Percentiles rank a stretch among this genome's conserved stretches.
Conservation (phyloP, 371 early-diverging fungal species). For the Chytridiales sp. region DNA sequence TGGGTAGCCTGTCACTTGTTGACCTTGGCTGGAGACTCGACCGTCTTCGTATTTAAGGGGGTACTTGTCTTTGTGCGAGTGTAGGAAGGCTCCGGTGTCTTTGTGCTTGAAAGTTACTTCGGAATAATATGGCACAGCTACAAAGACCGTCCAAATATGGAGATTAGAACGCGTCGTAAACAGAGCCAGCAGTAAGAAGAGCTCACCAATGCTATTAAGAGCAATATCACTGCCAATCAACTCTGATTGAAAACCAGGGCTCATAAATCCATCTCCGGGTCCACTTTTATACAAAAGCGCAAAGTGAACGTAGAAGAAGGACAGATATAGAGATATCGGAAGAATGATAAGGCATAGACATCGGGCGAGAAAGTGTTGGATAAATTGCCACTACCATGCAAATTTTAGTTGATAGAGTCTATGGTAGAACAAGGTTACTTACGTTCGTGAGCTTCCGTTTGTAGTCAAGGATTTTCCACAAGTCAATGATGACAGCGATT, state of each 20-base stretch:
- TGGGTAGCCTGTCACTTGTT: slow-evolving; percentile 91
- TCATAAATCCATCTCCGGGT: slow-evolving; percentile 91
- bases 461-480: slow-evolving; percentile 89
- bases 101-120: slow-evolving; percentile 77
- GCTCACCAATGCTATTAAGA: slow-evolving; percentile 31
- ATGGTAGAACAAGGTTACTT: slow-evolving; percentile 13
- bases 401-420: slow-evolving; percentile 10
- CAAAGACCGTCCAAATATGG: slow-evolving; percentile 3
- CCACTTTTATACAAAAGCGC: slow-evolving; percentile 65
- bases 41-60: slow-evolving; percentile 92
- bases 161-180: not conserved
- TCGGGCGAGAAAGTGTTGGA: slow-evolving; percentile 50
- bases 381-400: slow-evolving; percentile 53
- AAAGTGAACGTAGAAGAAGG: slow-evolving; percentile 54
- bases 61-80: slow-evolving; percentile 79
- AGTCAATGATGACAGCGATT: slow-evolving; percentile 78
- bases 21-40: slow-evolving; percentile 87
- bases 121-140: slow-evolving; percentile 79
- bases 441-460: slow-evolving; percentile 73
- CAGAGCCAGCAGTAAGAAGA: not conserved
- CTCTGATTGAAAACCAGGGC: slow-evolving; percentile 82
- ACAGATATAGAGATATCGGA: slow-evolving; percentile 46
- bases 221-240: slow-evolving; percentile 65
- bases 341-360: slow-evolving; percentile 50
- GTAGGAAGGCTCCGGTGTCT: slow-evolving; percentile 72